Base-by-base conservation (phyloP, 768 basidiomycete species). In the Amanita rimosa region DNA sequence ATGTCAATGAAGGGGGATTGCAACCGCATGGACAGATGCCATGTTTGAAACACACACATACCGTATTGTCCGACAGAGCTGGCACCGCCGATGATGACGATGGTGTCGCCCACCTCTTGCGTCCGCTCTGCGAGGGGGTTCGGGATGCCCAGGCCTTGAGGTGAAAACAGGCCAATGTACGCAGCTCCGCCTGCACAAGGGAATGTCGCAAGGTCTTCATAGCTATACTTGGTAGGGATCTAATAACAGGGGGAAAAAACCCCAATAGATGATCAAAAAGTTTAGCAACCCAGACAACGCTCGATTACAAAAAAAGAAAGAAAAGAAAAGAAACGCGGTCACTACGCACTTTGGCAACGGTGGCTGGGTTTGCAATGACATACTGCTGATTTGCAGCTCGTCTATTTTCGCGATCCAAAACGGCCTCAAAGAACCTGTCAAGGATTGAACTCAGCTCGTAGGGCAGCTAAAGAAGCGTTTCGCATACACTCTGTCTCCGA, bases 151-250 rank as follows among this genome's bases (percentile, higher is more conserved):
- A 22, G 45, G 47, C 58, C 57, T n/a, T 50, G 19, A 16, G 54
- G 13, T 19, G 51, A 37, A 29, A 55, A 58, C 14, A 59, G 4
- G 61, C 74, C 44, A 6, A 70, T 58, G 24, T 66, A 64, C 17
- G 73, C 70, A 29, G 75, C 72, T 19, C 64, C 65, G 34, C 73
- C 50, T 2, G 64, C 70, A 11, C 71, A 58, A 8, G 74, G 69
- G 22, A 75, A 55, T 8, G 72, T 65, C 3, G 70, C 55, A 0
- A 69, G 74, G 38, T 70, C 59, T 13, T 73, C 73, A 50, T 68
- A 71, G 5, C 69, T 64, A 39, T 72, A 22, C 47, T 61, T 66
- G 22, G 57, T 55, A 2, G 73, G 74, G 29, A 76, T 66, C 63
- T 26, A 24, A 26, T 5, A n/a, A n/a, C n/a, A n/a, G n/a, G n/a